Evolutionary conservation across 2,329 filamentous ascomycete species (phyloP).

Genomic region (Botryotinia calthae): DNA sequence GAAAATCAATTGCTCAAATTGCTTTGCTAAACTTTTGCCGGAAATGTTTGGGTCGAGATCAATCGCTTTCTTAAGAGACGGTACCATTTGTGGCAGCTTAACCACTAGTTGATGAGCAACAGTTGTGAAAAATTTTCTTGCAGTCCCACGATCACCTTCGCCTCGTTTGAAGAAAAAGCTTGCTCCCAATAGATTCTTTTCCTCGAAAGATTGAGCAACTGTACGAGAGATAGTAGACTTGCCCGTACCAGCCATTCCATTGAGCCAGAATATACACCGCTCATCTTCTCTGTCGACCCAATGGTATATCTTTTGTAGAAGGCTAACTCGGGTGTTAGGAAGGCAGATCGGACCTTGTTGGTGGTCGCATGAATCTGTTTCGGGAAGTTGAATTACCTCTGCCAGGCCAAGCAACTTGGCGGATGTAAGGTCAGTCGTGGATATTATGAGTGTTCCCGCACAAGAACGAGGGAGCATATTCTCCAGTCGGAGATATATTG

Average conservation of each 20-base stretch:
- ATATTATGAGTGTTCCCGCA: no score
- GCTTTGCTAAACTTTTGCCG: slow-evolving; percentile 37
- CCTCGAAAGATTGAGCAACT: slow-evolving; percentile 32
- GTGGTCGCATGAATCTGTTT: no score
- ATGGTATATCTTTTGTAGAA: no score
- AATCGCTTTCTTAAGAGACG: slow-evolving; percentile 37
- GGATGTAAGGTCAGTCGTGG: no score
- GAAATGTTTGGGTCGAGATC: slow-evolving; percentile 37
- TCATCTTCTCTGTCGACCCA: no score
- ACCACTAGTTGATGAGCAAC: slow-evolving; percentile 33
- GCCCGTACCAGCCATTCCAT: slow-evolving; percentile 41
- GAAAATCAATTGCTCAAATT: slow-evolving; percentile 45
- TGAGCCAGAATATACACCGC: slow-evolving; percentile 40
- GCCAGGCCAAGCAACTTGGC: no score
- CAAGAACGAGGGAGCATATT: no score
- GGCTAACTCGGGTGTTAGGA: no score
- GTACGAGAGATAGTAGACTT: slow-evolving; percentile 42
- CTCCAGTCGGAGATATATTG: no score
- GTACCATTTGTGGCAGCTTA: slow-evolving; percentile 35
- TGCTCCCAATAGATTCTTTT: slow-evolving; percentile 31
- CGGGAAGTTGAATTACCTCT: no score
- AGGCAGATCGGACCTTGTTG: no score
- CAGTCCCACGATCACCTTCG: slow-evolving; percentile 33
- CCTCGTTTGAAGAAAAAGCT: slow-evolving; percentile 38
- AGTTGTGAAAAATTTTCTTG: slow-evolving; percentile 39